These are phyloP conservation scores for Starmerella sirachaensis DNA, from an alignment of 805 yeast species.

Conservation along the genomic window DNA sequence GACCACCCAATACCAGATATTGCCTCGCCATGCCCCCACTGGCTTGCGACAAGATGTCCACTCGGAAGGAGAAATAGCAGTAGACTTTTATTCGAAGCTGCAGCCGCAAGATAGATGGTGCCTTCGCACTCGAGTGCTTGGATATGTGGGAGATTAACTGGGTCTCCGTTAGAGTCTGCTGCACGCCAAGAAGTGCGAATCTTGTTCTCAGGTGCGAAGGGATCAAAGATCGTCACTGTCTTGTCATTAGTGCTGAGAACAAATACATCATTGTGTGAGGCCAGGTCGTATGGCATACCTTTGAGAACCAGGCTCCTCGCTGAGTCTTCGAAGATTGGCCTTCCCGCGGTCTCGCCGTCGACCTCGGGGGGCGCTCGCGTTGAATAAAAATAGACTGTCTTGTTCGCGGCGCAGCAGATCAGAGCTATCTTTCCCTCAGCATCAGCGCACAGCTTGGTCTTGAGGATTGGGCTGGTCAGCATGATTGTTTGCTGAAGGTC, in stretches of 20 bases:
- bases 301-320: conserved; percentile 42
- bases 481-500: conserved; percentile 42
- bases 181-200: conserved; percentile 11
- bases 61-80: conserved; percentile 36
- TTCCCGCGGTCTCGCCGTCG: conserved; percentile 19
- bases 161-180: conserved; percentile 15
- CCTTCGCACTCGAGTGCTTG: conserved; percentile 1
- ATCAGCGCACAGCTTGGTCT: conserved; percentile 27
- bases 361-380: conserved; percentile 17
- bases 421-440: conserved; percentile 12
- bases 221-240: conserved; percentile 13
- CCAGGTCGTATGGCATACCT: conserved; percentile 39
- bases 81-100: conserved; percentile 46
- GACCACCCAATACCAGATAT: conserved; percentile 33
- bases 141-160: conserved; percentile 14
- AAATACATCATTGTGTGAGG: conserved; percentile 3
- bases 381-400: conserved; percentile 46
- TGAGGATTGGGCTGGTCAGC: conserved; percentile 15
- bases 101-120: conserved; percentile 21
- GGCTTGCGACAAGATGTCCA: conserved; percentile 39
- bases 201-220: conserved; percentile 10
- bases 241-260: conserved; percentile 20
- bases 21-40: conserved; percentile 51
- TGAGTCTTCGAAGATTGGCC: conserved; percentile 19
- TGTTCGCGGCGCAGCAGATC: conserved; percentile 46